These are phyloP conservation scores for Talaromyces sp. DNA, from an alignment of 2,329 filamentous ascomycete genomes.

Conservation along the genomic window DNA sequence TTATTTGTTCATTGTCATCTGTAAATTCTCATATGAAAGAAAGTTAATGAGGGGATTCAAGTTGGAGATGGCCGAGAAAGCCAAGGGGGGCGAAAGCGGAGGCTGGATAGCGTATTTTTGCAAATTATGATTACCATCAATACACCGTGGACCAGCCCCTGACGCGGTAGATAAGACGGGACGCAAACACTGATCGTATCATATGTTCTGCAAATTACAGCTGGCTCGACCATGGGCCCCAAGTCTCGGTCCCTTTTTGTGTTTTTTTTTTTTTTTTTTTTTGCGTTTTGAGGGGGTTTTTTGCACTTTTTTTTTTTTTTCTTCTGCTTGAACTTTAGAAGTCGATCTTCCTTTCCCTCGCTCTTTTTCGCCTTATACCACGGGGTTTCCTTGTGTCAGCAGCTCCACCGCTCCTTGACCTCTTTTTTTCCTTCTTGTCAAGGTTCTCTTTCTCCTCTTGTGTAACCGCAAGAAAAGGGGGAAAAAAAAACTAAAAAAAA, in stretches of 20 bases:
- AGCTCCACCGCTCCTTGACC: not conserved
- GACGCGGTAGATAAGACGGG: too few species aligned
- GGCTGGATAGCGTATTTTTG: not conserved
- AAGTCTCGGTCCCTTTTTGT: not conserved
- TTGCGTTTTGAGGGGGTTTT: not conserved
- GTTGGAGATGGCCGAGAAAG: too few species aligned
- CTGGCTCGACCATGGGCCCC: too few species aligned
- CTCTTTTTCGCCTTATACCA: not conserved
- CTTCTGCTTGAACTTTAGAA: not conserved
- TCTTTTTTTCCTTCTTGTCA: slow-evolving; percentile 8
- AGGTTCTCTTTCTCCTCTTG: slow-evolving; percentile 11
- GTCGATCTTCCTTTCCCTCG: slow-evolving; percentile 6
- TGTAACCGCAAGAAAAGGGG: not conserved
- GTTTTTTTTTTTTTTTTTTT: not conserved
- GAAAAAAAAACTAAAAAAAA: not conserved
- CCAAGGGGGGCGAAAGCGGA: too few species aligned
- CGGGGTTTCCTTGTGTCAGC: too few species aligned
- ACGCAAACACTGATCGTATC: not conserved
- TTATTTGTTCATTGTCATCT: too few species aligned
- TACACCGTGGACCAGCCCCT: not conserved
- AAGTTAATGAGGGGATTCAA: not conserved
- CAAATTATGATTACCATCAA: not conserved
- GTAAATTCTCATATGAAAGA: too few species aligned
- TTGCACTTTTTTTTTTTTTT: not conserved
- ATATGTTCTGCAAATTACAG: not conserved